A percentile compares a stretch with the other conserved stretches of the same genome.
phyloP scores from a whole-genome alignment of 176 grass and related monocot genomes.

The Bromus sterilis region DNA sequence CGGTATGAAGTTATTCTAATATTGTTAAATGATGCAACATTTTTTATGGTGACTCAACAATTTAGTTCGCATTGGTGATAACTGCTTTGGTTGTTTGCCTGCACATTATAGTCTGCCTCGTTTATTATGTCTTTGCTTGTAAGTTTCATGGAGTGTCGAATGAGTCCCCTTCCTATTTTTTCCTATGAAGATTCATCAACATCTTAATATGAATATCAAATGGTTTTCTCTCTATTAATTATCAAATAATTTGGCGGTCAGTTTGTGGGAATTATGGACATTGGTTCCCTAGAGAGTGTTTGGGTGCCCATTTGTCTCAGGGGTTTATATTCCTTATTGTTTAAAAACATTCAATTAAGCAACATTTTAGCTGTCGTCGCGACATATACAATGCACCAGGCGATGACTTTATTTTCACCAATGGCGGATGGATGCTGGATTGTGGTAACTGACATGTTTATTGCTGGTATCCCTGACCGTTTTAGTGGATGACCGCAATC shows the following conservation, averaged over 20 bases:
- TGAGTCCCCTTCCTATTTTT: neutral
- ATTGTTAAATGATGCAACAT: neutral
- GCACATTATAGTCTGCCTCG: neutral
- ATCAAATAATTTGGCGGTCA: neutral
- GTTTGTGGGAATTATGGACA: constrained; percentile 3
- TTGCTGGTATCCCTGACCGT: constrained; percentile 78
- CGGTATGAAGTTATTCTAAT: constrained; percentile 60
- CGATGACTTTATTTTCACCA: constrained; percentile 64
- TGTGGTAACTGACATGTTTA: constrained; percentile 93
- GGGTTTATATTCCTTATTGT: constrained; percentile 19
- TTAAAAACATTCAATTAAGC: constrained; percentile 37
- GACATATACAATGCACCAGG: constrained; percentile 36
- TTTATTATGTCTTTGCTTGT: constrained; percentile 12
- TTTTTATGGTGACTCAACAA: constrained; percentile 3
- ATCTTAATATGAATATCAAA: neutral
- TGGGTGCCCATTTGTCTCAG: neutral
- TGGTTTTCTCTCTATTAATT: neutral
- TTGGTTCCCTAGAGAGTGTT: constrained; percentile 6
- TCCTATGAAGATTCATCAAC: neutral
- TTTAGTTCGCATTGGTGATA: neutral
- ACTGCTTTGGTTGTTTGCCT: constrained; percentile 4
- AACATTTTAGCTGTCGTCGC: constrained; percentile 48
- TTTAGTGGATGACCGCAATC: constrained; percentile 99
- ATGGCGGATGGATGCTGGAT: constrained; percentile 83
- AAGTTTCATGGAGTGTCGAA: neutral